A percentile compares a stretch with the other conserved stretches of the same genome.
Conservation (phyloP, 805 yeast species). For the Candida ovalis region DNA sequence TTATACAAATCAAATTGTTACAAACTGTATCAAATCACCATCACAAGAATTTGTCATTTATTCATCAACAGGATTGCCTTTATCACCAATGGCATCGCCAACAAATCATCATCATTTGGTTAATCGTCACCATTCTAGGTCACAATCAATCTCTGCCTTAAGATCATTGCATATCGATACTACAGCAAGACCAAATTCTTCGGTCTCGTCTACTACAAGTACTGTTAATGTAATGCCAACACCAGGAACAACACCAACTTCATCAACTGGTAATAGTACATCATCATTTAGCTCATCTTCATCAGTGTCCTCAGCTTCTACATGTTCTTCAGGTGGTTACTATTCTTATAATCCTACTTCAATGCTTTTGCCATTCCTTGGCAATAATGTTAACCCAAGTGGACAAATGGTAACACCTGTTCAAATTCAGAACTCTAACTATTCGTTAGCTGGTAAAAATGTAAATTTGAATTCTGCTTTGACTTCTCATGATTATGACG, state of each 20-base stretch:
- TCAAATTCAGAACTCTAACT: neutral
- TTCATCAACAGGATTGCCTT: constrained; percentile 3
- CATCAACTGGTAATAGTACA: constrained; percentile 10
- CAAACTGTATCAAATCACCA: constrained; percentile 9
- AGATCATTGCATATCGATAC: constrained; percentile 21
- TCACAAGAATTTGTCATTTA: constrained; percentile 20
- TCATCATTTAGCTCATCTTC: constrained; percentile 6
- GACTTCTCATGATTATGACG: constrained; percentile 6
- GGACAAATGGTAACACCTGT: neutral
- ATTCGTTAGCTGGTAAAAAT: neutral
- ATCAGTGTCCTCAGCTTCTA: neutral
- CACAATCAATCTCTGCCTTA: constrained; percentile 22
- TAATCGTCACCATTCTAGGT: constrained; percentile 16
- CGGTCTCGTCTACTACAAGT: neutral
- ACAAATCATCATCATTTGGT: constrained; percentile 13
- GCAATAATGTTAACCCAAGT: neutral
- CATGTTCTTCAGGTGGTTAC: neutral
- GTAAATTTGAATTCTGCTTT: neutral
- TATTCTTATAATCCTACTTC: neutral
- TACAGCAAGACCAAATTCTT: constrained; percentile 4
- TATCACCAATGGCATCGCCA: constrained; percentile 23
- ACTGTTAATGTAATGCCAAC: constrained; percentile 20
- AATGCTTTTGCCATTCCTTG: neutral
- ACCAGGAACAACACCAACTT: constrained; percentile 31
- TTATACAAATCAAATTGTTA: constrained; percentile 5